Percentiles rank a stretch among this genome's conserved stretches.
These are phyloP conservation scores for Trichosanthes truncata DNA, from an alignment of 306 rosid genomes.

Conservation along the genomic window DNA sequence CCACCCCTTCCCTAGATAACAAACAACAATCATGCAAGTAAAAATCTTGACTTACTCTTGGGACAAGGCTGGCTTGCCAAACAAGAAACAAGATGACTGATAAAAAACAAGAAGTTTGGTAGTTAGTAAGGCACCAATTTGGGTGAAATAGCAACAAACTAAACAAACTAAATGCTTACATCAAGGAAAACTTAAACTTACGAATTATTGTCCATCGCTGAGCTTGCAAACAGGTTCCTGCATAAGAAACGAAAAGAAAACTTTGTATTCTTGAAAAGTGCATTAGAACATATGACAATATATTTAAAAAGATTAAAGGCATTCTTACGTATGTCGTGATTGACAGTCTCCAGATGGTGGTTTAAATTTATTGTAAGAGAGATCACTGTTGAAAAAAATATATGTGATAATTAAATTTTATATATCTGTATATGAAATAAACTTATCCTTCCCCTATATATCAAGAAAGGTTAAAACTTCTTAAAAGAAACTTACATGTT, in stretches of 20 bases:
- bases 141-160: neutral
- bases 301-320: neutral
- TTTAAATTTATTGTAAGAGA: conserved; percentile 45
- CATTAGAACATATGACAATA: neutral
- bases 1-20: neutral
- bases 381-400: conserved; percentile 21
- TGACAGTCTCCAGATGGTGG: conserved; percentile 20
- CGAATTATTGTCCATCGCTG: conserved; percentile 23
- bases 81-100: conserved; percentile 38
- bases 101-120: neutral
- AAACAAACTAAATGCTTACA: neutral
- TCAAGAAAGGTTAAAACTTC: neutral
- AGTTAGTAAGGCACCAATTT: neutral
- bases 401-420: neutral
- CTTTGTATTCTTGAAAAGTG: neutral
- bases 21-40: neutral
- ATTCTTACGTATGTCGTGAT: conserved; percentile 35
- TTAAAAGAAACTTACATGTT: conserved; percentile 19
- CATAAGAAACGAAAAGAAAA: neutral
- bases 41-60: neutral
- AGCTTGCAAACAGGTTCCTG: conserved; percentile 50
- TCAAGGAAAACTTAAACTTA: conserved; percentile 19
- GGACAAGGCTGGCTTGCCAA: neutral
- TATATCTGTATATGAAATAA: neutral
- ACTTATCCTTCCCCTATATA: neutral